Percentiles rank a stretch among this genome's conserved stretches.
These are phyloP conservation scores for Phialophora tarda DNA, from an alignment of 2,329 filamentous ascomycete genomes.

Conservation along the genomic window DNA sequence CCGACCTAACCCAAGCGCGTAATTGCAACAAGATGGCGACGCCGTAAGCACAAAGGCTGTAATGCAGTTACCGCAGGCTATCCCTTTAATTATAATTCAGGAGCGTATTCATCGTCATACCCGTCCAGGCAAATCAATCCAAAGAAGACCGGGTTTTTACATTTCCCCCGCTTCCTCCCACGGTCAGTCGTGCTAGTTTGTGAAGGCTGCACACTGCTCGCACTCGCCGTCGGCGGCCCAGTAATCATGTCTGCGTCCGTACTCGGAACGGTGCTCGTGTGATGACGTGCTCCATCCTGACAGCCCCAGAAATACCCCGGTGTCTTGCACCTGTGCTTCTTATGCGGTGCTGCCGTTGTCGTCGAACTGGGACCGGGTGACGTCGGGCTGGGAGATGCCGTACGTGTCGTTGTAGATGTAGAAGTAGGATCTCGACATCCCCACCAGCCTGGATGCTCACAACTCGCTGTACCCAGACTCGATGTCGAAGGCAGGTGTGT, in stretches of 20 bases:
- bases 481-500: constrained; percentile 32
- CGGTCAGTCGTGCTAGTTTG: constrained; percentile 34
- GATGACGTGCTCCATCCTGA: constrained; percentile 44
- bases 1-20: neutral
- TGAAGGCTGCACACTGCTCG: constrained; percentile 40
- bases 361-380: constrained; percentile 28
- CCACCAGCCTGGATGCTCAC: constrained; percentile 48
- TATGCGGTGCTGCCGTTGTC: constrained; percentile 25
- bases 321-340: constrained; percentile 50
- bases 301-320: constrained; percentile 66
- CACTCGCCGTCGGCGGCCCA: constrained; percentile 38
- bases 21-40: neutral
- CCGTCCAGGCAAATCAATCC: constrained; percentile 41
- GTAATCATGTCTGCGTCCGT: constrained; percentile 25
- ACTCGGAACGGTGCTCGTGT: constrained; percentile 41
- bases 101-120: constrained; percentile 22
- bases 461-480: constrained; percentile 45
- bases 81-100: constrained; percentile 24
- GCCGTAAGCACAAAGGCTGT: neutral
- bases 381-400: constrained; percentile 28
- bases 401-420: constrained; percentile 33
- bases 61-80: neutral
- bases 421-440: constrained; percentile 48
- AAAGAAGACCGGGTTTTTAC: constrained; percentile 41
- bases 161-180: constrained; percentile 30